These are phyloP conservation scores for Panaeolus papilionaceus DNA, from an alignment of 768 basidiomycete species.

Conservation along the genomic window DNA sequence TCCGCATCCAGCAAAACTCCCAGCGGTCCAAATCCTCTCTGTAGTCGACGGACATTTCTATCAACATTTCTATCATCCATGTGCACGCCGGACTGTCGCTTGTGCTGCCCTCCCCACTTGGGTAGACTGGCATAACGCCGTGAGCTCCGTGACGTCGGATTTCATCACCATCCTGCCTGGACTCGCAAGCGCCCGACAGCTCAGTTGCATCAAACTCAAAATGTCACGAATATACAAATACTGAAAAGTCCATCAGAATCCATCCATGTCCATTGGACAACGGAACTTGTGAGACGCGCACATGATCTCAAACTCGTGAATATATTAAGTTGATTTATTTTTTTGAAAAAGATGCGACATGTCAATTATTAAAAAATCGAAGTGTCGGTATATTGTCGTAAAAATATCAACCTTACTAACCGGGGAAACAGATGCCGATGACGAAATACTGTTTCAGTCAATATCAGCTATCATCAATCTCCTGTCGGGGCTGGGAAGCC, in stretches of 20 bases:
- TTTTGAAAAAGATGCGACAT: no score
- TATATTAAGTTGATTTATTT: no score
- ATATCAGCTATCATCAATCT: neutral
- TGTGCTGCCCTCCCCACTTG: neutral
- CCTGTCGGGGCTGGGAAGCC: neutral
- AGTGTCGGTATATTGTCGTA: no score
- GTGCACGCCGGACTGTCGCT: neutral
- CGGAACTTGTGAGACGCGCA: no score
- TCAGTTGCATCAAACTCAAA: neutral
- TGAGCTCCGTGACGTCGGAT: no score
- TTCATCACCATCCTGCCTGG: no score
- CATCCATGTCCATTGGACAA: no score
- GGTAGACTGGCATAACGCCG: neutral
- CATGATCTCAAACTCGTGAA: no score
- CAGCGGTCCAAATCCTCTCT: neutral
- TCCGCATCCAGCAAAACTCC: neutral
- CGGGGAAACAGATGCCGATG: no score
- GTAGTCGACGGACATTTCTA: neutral
- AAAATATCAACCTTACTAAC: no score
- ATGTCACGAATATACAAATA: neutral
- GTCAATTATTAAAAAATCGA: no score
- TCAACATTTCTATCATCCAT: neutral
- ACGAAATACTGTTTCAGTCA: neutral
- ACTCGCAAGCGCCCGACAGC: neutral
- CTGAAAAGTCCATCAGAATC: no score